These are phyloP conservation scores for Stereum hirsutum DNA, from an alignment of 1,284 basidiomycete species.

Conservation along the genomic window DNA sequence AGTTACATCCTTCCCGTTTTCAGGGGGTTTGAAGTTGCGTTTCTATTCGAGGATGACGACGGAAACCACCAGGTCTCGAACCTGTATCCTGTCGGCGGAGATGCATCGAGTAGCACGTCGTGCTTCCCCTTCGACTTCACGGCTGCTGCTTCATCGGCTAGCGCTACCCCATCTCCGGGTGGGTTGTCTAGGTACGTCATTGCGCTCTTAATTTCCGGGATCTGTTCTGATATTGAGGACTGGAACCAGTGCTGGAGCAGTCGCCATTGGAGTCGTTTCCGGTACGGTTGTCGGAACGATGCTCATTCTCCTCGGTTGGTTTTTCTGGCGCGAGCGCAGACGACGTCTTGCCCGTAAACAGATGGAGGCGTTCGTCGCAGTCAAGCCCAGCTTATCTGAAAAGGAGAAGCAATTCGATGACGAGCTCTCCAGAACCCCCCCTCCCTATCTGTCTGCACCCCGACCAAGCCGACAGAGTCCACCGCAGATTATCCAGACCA, in stretches of 20 bases:
- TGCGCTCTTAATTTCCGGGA: conserved; percentile 2
- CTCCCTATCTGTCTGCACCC: neutral
- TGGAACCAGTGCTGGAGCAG: conserved; percentile 25
- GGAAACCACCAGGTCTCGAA: conserved; percentile 19
- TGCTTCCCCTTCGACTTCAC: conserved; percentile 19
- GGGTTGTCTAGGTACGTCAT: conserved; percentile 15
- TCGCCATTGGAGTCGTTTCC: conserved; percentile 34
- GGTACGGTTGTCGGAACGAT: conserved; percentile 27
- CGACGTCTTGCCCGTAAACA: conserved; percentile 1
- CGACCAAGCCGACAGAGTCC: too few species aligned
- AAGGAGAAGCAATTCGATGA: neutral
- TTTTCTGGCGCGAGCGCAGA: conserved; percentile 32
- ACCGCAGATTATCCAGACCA: neutral
- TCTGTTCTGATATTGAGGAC: neutral
- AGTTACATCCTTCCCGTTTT: conserved; percentile 33
- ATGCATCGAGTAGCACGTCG: conserved; percentile 15
- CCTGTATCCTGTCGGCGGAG: conserved; percentile 21
- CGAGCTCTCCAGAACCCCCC: neutral
- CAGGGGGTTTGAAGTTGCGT: conserved; percentile 28
- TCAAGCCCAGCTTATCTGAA: too few species aligned
- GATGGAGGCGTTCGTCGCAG: neutral
- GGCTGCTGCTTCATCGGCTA: neutral
- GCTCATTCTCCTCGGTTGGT: conserved; percentile 31
- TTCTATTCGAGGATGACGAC: conserved; percentile 25
- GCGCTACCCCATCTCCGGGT: conserved; percentile 10